A percentile compares a stretch with the other conserved stretches of the same genome.
Evolutionary conservation across 306 rosid genomes (phyloP).

Genomic region (Lupinus albus): DNA sequence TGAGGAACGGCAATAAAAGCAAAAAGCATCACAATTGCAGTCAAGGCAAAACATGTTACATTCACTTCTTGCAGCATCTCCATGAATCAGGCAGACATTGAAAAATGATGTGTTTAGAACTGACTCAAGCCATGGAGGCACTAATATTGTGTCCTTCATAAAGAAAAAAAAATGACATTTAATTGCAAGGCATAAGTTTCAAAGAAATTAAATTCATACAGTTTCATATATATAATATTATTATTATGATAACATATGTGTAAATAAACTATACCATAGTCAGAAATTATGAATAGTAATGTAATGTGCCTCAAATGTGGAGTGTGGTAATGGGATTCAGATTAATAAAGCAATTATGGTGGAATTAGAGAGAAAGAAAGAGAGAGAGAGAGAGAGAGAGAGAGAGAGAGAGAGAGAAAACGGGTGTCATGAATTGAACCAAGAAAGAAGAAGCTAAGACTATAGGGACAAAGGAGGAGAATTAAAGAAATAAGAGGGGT

Average conservation of each 20-base stretch:
- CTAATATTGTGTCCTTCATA: conserved; percentile 68
- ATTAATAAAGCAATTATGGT: not conserved
- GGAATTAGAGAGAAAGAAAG: conserved; percentile 35
- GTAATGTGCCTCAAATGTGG: conserved; percentile 41
- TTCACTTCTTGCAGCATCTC: conserved; percentile 76
- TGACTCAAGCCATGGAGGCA: conserved; percentile 89
- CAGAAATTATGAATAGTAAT: conserved; percentile 8
- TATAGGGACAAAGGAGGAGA: conserved; percentile 40
- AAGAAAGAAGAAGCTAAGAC: conserved; percentile 54
- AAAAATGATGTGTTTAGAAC: conserved; percentile 69
- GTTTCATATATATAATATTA: not conserved
- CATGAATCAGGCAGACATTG: conserved; percentile 71
- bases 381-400: conserved; percentile 21
- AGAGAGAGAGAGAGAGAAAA: conserved; percentile 44
- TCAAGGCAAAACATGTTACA: conserved; percentile 94
- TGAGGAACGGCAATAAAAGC: conserved; percentile 91
- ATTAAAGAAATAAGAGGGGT: conserved; percentile 42
- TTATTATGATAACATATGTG: not conserved
- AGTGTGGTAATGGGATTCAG: conserved; percentile 36
- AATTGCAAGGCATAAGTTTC: not conserved
- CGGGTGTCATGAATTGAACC: conserved; percentile 59
- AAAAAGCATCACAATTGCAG: conserved; percentile 74
- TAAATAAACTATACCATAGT: conserved; percentile 26
- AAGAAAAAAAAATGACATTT: not conserved
- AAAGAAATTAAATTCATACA: not conserved